These are phyloP conservation scores for Eucalyptus pauciflora DNA, from an alignment of 345 rosid species.

Conservation along the genomic window DNA sequence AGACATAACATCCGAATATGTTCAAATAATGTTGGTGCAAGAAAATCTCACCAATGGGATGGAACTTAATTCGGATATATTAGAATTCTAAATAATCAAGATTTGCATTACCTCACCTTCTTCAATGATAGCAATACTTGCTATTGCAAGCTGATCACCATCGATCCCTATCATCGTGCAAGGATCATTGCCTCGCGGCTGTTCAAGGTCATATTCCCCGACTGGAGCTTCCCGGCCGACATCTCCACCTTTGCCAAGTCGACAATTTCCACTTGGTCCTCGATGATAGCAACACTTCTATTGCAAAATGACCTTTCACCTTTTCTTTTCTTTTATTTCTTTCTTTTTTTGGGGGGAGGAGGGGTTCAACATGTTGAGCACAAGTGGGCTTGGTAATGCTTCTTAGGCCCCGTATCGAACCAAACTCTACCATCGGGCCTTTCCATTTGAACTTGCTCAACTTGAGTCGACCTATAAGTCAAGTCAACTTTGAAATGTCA, in stretches of 20 bases:
- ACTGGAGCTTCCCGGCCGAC: constrained; percentile 83
- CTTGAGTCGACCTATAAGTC: not conserved
- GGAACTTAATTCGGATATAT: not conserved
- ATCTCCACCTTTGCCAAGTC: constrained; percentile 69
- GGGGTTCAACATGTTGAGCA: not conserved
- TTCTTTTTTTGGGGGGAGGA: too few relatives aligned
- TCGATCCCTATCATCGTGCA: not conserved
- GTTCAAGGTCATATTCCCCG: constrained; percentile 85
- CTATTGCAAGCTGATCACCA: not conserved
- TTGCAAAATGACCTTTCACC: too few relatives aligned
- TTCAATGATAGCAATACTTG: not conserved
- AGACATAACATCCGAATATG: not conserved
- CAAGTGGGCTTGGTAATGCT: not conserved
- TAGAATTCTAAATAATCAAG: not conserved
- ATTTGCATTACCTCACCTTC: not conserved
- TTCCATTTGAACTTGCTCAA: not conserved
- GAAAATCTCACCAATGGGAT: not conserved
- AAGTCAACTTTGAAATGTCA: not conserved
- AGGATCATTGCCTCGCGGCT: not conserved
- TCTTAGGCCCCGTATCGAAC: not conserved
- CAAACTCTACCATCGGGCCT: not conserved
- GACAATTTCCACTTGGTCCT: constrained; percentile 88
- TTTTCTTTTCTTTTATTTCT: too few relatives aligned
- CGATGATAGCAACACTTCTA: constrained; percentile 5
- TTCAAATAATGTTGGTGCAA: not conserved